phyloP scores from a whole-genome alignment of 192 early-diverging fungal species.

The Coemansia sp. region DNA sequence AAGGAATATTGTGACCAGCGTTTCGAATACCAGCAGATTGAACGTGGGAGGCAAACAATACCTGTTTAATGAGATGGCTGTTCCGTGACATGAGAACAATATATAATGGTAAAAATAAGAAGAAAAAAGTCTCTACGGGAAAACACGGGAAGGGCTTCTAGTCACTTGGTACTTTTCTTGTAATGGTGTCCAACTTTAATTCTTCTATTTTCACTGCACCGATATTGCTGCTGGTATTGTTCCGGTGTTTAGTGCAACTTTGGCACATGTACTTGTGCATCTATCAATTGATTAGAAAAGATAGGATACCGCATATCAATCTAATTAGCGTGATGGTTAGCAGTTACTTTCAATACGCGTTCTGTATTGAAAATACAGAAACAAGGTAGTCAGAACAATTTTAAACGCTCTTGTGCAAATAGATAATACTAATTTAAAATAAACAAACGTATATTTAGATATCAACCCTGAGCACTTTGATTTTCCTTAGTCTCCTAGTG shows the following conservation, averaged over 20 bases:
- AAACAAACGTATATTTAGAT: too few relatives aligned
- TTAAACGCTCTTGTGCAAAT: too few relatives aligned
- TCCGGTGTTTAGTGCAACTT: neutral
- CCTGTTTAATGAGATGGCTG: neutral
- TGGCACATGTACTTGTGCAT: too few relatives aligned
- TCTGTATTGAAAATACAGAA: too few relatives aligned
- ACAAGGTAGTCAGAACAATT: too few relatives aligned
- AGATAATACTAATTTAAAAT: too few relatives aligned
- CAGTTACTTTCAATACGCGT: too few relatives aligned
- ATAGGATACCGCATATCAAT: too few relatives aligned
- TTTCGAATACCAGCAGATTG: neutral
- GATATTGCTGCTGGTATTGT: neutral
- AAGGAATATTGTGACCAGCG: neutral
- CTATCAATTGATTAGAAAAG: too few relatives aligned
- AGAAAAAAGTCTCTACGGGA: neutral
- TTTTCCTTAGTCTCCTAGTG: too few relatives aligned
- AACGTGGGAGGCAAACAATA: neutral
- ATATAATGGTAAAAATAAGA: neutral
- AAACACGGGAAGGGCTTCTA: neutral
- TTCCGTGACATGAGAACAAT: conserved; percentile 5
- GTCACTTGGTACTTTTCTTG: neutral
- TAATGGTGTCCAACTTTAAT: neutral
- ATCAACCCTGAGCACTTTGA: too few relatives aligned
- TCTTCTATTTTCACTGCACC: neutral
- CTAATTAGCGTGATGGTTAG: too few relatives aligned